Base-by-base conservation (phyloP, 352 stramenopile species). In the Sclerospora graminicola region DNA sequence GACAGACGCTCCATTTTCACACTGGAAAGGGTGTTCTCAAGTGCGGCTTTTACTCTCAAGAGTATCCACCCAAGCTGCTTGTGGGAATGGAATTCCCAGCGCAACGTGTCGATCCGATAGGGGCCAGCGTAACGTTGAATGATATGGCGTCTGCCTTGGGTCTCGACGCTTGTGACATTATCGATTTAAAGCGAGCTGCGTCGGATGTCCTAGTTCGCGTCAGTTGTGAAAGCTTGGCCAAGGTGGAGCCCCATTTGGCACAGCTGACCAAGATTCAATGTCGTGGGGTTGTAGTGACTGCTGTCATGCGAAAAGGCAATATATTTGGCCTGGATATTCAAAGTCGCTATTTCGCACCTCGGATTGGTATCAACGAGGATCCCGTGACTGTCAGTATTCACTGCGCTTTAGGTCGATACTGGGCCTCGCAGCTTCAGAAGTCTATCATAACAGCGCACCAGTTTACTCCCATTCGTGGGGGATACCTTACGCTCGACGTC, bases 71-170 rank as follows among this genome's bases (percentile, higher is more conserved):
- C 18, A 67, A 63, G n/a, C 44, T 63, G 35, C 46, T n/a, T n/a
- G n/a, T n/a, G n/a, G n/a, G n/a, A n/a, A n/a, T n/a, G n/a, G n/a
- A n/a, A n/a, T n/a, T n/a, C n/a, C n/a, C n/a, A n/a, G n/a, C n/a
- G n/a, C n/a, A n/a, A n/a, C n/a, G n/a, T n/a, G n/a, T n/a, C n/a
- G 57, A 9, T 73, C 89, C 38, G 19, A 59, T 0, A 83, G 88
- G 63, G 64, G 84, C 24, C 89, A 90, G 42, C 78, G 78, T 0
- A 35, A 66, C 8, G 2, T 35, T 2, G 40, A 29, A 37, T 1
- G 40, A 59, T 5, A 15, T 63, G 6, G 54, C 50, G 2, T 11
- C 28, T 2, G 54, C 54, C 1, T 37, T 68, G 20, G 41, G 45
- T 5, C 38, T 68, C 7, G 0, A 31, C 6, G 29, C 20, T n/a